Evolutionary conservation across 495 filamentous ascomycete species (phyloP), one percentile per base, ranked within the genome.

Genomic region (Penicillium steckii): DNA sequence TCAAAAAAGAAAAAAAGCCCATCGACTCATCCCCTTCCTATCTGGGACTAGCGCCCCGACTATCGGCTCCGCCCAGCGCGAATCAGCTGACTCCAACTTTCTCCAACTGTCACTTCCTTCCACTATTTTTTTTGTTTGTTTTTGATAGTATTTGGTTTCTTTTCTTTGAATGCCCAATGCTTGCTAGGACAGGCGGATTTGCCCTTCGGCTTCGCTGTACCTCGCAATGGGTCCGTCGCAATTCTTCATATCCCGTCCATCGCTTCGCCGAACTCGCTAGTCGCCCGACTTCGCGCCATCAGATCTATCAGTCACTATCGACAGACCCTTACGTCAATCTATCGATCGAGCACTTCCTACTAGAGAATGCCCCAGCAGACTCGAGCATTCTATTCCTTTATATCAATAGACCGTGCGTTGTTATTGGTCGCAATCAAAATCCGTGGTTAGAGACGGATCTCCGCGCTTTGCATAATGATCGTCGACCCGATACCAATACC

Each of bases 351-450:
- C 88, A 97, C 66, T 85, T 88, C 68, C 84, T 98, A 4, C 83
- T 97, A 1, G 80, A 86, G 48, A 81, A 85, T 32, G 80, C 88
- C 0, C 79, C 84, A 0, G 70, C 81, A 4, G 77, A 86, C 55
- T 91, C 90, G 4, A 83, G 79, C 35, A 66, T 96, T 26, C 79
- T 97, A 0, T 91, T 97, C 52, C 77, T 97, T 15, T 98, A 97
- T 71, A 76, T 81, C 52, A 97, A 98, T 69, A 71, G 77, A 10
- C 91, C 93, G 7, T 87, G 88, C 68, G 79, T 98, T 44, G 83
- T 98, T 55, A 85, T 98, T 51, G 94, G 94, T 12, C 87, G 93
- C 41, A 98, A 98, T 67, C 94, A 98, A 65, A 98, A 98, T 65
- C 94, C 94, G 32, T 98, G 92, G 92, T 75, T 89, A 8, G 94